Evolutionary conservation across 108 stramenopile species (phyloP).

Genomic region (Schizochytrium sp.): DNA sequence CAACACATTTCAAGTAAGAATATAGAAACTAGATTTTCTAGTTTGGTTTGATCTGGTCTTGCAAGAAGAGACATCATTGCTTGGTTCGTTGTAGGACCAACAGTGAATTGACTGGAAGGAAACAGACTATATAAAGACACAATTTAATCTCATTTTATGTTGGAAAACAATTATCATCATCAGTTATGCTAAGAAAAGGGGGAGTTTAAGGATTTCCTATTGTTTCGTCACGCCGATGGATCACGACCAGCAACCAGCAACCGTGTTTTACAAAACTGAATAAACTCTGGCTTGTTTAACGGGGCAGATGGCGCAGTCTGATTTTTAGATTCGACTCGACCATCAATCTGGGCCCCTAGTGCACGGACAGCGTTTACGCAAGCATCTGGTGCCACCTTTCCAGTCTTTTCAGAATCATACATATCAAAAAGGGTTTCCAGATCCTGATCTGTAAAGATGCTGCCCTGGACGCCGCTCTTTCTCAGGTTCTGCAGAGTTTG

Average conservation of each 20-base stretch:
- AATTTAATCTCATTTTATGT: no score
- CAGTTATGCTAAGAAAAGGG: no score
- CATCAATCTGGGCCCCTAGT: not conserved
- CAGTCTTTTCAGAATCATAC: slow-evolving; percentile 42
- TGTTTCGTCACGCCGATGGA: not conserved
- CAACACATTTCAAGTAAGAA: no score
- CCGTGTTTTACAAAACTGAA: not conserved
- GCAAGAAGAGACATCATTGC: no score
- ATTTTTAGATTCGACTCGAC: not conserved
- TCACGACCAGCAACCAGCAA: not conserved
- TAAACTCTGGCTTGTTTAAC: not conserved
- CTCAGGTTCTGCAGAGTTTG: not conserved
- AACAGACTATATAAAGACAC: no score
- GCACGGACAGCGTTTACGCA: not conserved
- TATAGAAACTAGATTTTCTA: no score
- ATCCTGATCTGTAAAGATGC: slow-evolving; percentile 55
- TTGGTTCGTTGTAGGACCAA: no score
- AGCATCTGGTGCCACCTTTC: not conserved
- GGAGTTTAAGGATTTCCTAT: not conserved
- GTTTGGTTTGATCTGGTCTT: no score
- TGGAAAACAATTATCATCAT: no score
- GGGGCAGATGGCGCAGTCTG: not conserved
- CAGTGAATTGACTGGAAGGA: no score
- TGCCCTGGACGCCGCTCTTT: not conserved
- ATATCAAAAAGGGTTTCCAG: slow-evolving; percentile 55